Conservation (phyloP, 257 asterid species). For the Verbascum thapsus region DNA sequence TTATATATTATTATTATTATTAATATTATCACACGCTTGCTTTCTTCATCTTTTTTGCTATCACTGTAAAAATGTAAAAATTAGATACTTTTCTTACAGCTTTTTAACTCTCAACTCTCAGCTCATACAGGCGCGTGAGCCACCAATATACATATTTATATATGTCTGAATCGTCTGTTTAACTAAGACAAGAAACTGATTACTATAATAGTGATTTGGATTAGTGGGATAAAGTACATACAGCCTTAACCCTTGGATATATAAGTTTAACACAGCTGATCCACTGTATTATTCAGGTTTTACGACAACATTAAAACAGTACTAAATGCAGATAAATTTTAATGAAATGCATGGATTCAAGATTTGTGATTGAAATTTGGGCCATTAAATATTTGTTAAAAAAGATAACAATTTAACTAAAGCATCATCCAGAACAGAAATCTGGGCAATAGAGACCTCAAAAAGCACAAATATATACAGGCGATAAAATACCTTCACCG, state of each 20-base stretch:
- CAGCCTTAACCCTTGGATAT: not conserved
- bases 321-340: not conserved
- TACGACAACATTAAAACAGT: too few relatives aligned
- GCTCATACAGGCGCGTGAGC: slow-evolving; percentile 38
- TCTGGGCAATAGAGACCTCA: slow-evolving; percentile 22
- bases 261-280: not conserved
- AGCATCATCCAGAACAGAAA: not conserved
- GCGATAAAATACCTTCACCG: slow-evolving; percentile 26
- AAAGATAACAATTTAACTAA: not conserved
- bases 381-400: not conserved
- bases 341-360: slow-evolving; percentile 15
- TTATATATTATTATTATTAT: not conserved
- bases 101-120: slow-evolving; percentile 2
- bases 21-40: slow-evolving; percentile 48
- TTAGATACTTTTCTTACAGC: slow-evolving; percentile 25
- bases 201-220: not conserved
- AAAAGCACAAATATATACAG: slow-evolving; percentile 27
- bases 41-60: slow-evolving; percentile 22
- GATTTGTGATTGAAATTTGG: not conserved
- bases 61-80: slow-evolving; percentile 22
- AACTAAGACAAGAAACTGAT: not conserved
- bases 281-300: not conserved
- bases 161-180: not conserved
- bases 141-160: not conserved
- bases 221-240: slow-evolving; percentile 3